Base-by-base conservation (phyloP, 2,329 filamentous ascomycete genomes). In the Tympanopsis confertula region DNA sequence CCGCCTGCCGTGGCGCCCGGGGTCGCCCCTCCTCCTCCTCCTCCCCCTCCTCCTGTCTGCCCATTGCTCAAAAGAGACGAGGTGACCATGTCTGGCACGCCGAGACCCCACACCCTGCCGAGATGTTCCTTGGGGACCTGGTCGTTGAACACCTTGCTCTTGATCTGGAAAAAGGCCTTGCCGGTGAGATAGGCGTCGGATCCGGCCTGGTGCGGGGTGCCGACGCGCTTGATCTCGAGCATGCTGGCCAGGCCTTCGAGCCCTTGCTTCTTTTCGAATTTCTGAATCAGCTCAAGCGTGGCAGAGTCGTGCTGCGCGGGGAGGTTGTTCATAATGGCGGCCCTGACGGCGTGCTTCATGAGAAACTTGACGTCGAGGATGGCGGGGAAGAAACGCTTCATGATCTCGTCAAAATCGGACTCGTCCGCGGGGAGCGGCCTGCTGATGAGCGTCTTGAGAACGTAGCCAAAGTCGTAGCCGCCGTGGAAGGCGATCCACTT, bases 401-500 rank as follows among this genome's bases (percentile, higher is more conserved):
- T 86, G 35, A 89, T 74, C 50, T 81, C 75, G 54, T 93, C 84
- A 57, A 96, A 98, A 45, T 91, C 81, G 36, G 80, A 73, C 56
- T 96, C 91, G 47, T 94, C 86, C 48, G 87, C 84, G 1, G 91
- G 91, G 5, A 98, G 69, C 33, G 82, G 77, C 46, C 79, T 74
- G 60, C 84, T 84, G 40, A 85, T 81, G 56, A 98, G 79, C 41
- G 95, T 78, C 63, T 98, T 98, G 53, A 93, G 88, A 35, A 98
- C 69, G 53, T 96, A 96, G 36, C 88, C 91, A 60, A 98, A 96
- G 63, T 98, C 91, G 61, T 98, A 98, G 42, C 89, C 91, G 19
- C 86, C 91, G 58, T 98, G 91, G 62, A 96, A 96, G 3, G 86
- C 94, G 45, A 98, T 85, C 91, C 91, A 98, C 56, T 86, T 82